Conservation (phyloP, 2,329 filamentous ascomycete species). For the Trichoderma koningii region DNA sequence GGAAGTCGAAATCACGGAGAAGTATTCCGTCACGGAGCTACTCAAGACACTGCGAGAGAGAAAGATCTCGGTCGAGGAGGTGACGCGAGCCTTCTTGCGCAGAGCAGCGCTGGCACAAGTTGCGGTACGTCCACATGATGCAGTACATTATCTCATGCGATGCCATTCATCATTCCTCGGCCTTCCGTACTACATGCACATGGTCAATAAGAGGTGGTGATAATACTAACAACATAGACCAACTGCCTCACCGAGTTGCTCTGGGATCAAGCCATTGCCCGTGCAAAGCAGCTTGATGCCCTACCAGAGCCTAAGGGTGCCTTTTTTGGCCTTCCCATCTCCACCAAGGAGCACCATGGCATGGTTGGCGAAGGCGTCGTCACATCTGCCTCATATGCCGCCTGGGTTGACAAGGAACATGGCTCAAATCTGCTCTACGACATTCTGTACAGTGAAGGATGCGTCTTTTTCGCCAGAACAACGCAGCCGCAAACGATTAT, state of each 20-base stretch:
- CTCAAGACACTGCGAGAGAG: constrained; percentile 10
- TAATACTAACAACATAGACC: constrained; percentile 31
- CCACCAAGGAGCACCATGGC: constrained; percentile 42
- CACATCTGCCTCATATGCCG: constrained; percentile 33
- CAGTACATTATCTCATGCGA: neutral
- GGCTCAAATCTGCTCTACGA: constrained; percentile 40
- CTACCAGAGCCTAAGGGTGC: constrained; percentile 39
- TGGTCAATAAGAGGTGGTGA: neutral
- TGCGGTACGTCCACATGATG: constrained; percentile 29
- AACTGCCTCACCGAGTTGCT: constrained; percentile 41
- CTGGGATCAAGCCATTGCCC: constrained; percentile 41
- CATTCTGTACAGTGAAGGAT: constrained; percentile 37
- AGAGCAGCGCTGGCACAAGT: constrained; percentile 35
- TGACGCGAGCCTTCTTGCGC: constrained; percentile 35
- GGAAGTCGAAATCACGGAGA: constrained; percentile 20
- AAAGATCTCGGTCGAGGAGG: constrained; percentile 33
- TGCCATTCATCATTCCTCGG: neutral
- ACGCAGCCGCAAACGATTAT: constrained; percentile 64
- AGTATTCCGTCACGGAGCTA: constrained; percentile 18
- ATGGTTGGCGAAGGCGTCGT: constrained; percentile 36
- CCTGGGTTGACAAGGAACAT: constrained; percentile 39
- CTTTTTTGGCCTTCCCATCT: constrained; percentile 42
- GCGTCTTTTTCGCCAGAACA: constrained; percentile 64
- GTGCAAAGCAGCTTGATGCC: constrained; percentile 40
- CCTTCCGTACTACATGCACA: neutral